These are phyloP conservation scores for Lactarius akahatsu DNA, from an alignment of 768 basidiomycete species.

Conservation along the genomic window DNA sequence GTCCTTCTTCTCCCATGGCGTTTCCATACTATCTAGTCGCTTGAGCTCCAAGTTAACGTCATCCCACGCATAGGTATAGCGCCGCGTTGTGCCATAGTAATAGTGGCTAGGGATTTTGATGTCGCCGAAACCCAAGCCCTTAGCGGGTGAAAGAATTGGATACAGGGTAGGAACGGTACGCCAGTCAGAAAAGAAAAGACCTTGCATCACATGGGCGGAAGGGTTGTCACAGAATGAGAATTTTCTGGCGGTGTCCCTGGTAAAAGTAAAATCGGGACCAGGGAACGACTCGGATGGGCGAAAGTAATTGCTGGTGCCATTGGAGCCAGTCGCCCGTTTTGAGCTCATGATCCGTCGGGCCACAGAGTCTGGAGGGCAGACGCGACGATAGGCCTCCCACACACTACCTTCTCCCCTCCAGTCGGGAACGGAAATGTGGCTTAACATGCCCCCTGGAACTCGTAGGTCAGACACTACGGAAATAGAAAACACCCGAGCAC, in stretches of 20 bases:
- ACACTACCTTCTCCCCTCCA: slow-evolving; percentile 84
- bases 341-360: slow-evolving; percentile 85
- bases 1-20: slow-evolving; percentile 84
- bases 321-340: slow-evolving; percentile 51
- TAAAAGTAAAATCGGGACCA: slow-evolving; percentile 66
- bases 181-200: slow-evolving; percentile 98
- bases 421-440: slow-evolving; percentile 64
- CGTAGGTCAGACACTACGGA: neutral
- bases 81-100: slow-evolving; percentile 78
- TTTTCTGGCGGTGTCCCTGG: slow-evolving; percentile 54
- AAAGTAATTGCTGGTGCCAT: slow-evolving; percentile 34
- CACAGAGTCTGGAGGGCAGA: slow-evolving; percentile 74
- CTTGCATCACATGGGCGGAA: slow-evolving; percentile 83
- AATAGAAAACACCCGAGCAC: slow-evolving; percentile 18
- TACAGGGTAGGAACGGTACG: slow-evolving; percentile 83
- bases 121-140: slow-evolving; percentile 80
- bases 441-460: slow-evolving; percentile 47
- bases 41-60: slow-evolving; percentile 66
- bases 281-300: slow-evolving; percentile 34
- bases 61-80: slow-evolving; percentile 94
- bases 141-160: slow-evolving; percentile 92
- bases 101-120: slow-evolving; percentile 96
- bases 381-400: slow-evolving; percentile 95
- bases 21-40: slow-evolving; percentile 82
- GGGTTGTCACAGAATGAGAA: slow-evolving; percentile 81